These are phyloP conservation scores for Hanseniaspora sp. DNA, from an alignment of 1,139 yeast genomes.

Conservation along the genomic window DNA sequence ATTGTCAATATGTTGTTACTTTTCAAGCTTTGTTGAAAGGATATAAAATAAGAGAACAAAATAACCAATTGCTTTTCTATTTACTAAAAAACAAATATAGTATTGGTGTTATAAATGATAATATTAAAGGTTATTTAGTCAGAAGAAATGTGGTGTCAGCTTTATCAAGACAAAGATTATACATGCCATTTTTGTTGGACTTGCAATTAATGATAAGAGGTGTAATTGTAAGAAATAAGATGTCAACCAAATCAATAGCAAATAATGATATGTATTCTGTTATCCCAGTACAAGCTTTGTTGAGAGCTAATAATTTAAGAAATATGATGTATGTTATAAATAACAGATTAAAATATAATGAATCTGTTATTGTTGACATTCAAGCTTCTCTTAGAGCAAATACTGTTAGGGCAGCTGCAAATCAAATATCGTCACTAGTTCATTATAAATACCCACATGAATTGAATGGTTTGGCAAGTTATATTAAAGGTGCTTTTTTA, in stretches of 20 bases:
- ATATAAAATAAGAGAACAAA: conserved; percentile 16
- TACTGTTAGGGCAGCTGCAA: not conserved
- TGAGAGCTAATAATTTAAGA: conserved; percentile 32
- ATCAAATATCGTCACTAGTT: not conserved
- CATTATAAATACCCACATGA: not conserved
- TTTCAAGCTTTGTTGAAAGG: conserved; percentile 28
- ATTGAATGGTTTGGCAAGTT: not conserved
- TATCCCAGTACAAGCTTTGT: conserved; percentile 25
- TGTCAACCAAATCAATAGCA: conserved; percentile 10
- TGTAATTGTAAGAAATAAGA: conserved; percentile 20
- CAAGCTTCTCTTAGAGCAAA: conserved; percentile 21
- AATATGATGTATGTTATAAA: not conserved
- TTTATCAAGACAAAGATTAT: conserved; percentile 20
- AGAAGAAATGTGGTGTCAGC: conserved; percentile 33
- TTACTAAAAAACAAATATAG: conserved; percentile 18
- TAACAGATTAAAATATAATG: not conserved
- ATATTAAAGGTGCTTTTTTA: conserved; percentile 15
- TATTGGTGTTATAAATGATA: conserved; percentile 37
- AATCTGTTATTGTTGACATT: not conserved
- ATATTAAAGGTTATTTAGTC: conserved; percentile 42
- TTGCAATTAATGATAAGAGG: conserved; percentile 32
- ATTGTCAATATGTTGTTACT: not conserved
- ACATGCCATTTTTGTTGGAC: conserved; percentile 21
- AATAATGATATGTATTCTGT: conserved; percentile 13
- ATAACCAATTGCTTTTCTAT: conserved; percentile 18